Evolutionary conservation across 495 filamentous ascomycete genomes (phyloP).

Genomic region (Cairneyella variabilis): DNA sequence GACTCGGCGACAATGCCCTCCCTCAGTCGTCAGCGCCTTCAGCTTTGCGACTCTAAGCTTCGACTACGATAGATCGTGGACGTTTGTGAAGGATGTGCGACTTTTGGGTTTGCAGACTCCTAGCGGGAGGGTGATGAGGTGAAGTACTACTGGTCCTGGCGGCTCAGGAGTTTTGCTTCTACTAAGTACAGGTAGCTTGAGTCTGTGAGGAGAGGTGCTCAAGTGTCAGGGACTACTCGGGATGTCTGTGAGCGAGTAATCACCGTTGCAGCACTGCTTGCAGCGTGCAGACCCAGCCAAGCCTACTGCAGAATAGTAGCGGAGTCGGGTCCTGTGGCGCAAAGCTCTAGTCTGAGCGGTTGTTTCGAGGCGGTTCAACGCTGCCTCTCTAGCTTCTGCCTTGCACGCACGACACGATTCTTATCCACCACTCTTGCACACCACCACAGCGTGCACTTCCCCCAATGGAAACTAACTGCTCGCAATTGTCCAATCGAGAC

Average conservation of each 20-base stretch:
- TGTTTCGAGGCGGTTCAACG: constrained; percentile 2
- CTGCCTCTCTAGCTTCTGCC: background rate
- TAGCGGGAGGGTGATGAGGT: too few species aligned
- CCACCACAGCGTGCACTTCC: too few species aligned
- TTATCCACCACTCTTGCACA: background rate
- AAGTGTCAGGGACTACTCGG: background rate
- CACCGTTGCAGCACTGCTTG: background rate
- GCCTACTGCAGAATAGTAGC: too few species aligned
- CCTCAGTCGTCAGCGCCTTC: background rate
- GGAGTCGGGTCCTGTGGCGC: too few species aligned
- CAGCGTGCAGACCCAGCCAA: too few species aligned
- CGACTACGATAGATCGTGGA: background rate
- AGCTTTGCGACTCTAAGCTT: constrained; percentile 7
- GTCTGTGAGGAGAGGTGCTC: too few species aligned
- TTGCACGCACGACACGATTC: background rate
- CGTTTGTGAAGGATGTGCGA: constrained; percentile 11
- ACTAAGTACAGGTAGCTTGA: too few species aligned
- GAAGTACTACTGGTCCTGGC: too few species aligned
- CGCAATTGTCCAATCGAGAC: constrained; percentile 1
- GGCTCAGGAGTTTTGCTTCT: too few species aligned
- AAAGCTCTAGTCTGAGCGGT: background rate
- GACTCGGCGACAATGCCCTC: constrained; percentile 4
- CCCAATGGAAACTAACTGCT: background rate
- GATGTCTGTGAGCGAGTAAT: background rate
- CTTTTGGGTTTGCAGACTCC: too few species aligned